Evolutionary conservation across 2,329 filamentous ascomycete genomes (phyloP), one percentile per base, ranked within the genome.

Genomic region (Hypoxylon sp.): DNA sequence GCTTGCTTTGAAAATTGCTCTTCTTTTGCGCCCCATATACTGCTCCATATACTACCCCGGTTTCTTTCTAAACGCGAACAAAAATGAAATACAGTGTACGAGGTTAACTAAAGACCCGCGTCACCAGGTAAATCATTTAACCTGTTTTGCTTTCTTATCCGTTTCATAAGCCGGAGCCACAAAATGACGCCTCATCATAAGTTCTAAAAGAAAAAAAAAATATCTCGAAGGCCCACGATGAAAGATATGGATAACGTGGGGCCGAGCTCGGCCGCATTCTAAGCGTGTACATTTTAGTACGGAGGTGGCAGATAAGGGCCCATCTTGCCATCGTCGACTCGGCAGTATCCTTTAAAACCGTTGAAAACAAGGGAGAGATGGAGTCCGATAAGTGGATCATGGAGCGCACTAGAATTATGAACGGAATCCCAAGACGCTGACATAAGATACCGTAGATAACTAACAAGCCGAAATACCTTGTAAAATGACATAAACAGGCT

Each of bases 171-270:
- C 25, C 38, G 56, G 63, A 41, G 69, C 65, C 65, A 67, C 59
- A 66, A 45, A 70, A 63, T 71, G 65, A 68, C 65, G 69, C 68
- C 68, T 71, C 61, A 48, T 69, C 53, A 64, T 58, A 49, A 64
- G 60, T 23, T 55, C 23, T 48, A 58, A 53, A 63, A 58, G 30
- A 53, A 60, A 62, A 52, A 66, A 64, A 68, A 68, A 63, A 67
- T 63, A 61, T 64, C 60, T 56, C 36, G 60, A 65, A 70, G 71
- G 56, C 67, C 72, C 72, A 73, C 70, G 65, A 73, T 69, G 63
- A 68, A 66, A 65, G 70, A 72, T 70, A 69, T 73, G 70, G 72
- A 66, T 71, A 73, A 70, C 63, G 72, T 75, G 71, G 75, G 75
- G 70, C 73, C 69, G 67, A 71, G 66, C 63, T 67, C 67, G 69